Evolutionary conservation across 2,329 filamentous ascomycete genomes (phyloP), one percentile per base, ranked within the genome.

Genomic region (Pyrenophora tritici-repentis): DNA sequence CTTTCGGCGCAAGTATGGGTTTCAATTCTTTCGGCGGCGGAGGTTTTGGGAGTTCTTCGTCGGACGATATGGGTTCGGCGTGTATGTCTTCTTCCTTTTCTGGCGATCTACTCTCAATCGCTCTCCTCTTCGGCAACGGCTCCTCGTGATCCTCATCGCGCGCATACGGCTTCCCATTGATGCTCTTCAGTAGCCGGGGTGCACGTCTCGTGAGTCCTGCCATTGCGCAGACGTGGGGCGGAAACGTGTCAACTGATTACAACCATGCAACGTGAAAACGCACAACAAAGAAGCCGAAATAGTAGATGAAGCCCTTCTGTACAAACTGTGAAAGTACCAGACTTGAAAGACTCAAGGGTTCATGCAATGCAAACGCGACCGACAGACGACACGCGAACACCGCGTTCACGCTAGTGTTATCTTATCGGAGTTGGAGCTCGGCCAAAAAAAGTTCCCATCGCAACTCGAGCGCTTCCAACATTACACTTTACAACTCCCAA

Each of bases 91-190:
- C 16, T 56, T 39, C 39, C 6, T 43, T 34, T 34, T 42, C 12
- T 8, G 39, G 16, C 9, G 34, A 6, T 22, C 10, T 22, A 6
- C 24, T 16, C 6, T n/a, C 18, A 4, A 40, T 36, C 8, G 47
- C 47, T 34, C 44, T 40, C 42, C 50, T 41, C 47, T 56, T 55
- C 17, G 38, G 26, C 6, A 40, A 18, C 17, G 55, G 53, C 20
- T 72, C 66, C 20, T 72, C 68, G 42, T 77, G 74, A 39, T 76
- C 69, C 1, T 73, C 62, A 4, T 62, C 48, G 5, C 55, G 66
- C 14, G 74, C 75, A 60, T 78, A 73, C 22, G 58, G 58, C 47
- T 68, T 69, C 26, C 66, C 65, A 1, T 51, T 40, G 4, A 76
- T 73, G 5, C 10, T 63, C 7, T 47, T 50, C 6, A 77, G 61